Percentiles rank a stretch among this genome's conserved stretches.
Conservation (phyloP, 2,329 filamentous ascomycete genomes). For the Coniella lustricola region DNA sequence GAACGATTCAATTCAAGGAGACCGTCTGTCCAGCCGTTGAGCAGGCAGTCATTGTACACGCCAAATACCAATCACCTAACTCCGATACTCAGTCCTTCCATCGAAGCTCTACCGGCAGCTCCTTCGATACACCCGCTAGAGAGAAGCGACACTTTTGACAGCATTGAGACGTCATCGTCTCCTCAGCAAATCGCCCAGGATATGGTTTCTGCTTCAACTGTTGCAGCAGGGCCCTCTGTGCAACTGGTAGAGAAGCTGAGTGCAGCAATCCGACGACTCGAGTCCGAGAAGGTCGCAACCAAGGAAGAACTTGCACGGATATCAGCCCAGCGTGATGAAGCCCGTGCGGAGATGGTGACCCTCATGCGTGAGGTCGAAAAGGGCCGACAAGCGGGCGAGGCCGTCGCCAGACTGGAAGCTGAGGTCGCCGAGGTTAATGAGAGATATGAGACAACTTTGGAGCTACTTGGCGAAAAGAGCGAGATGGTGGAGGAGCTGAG, state of each 20-base stretch:
- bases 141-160: slow-evolving; percentile 42
- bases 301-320: slow-evolving; percentile 81
- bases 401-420: slow-evolving; percentile 57
- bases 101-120: slow-evolving; percentile 36
- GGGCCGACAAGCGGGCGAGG: slow-evolving; percentile 52
- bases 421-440: slow-evolving; percentile 63
- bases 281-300: slow-evolving; percentile 82
- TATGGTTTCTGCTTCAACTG: slow-evolving; percentile 81
- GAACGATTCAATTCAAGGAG: slow-evolving; percentile 37
- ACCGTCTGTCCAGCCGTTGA: slow-evolving; percentile 41
- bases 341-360: slow-evolving; percentile 80
- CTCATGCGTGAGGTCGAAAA: slow-evolving; percentile 82
- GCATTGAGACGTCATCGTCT: slow-evolving; percentile 49
- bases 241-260: slow-evolving; percentile 96
- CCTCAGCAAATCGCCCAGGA: slow-evolving; percentile 70
- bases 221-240: slow-evolving; percentile 83
- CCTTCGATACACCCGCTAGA: slow-evolving; percentile 39
- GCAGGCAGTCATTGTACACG: slow-evolving; percentile 34
- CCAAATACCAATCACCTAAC: slow-evolving; percentile 29
- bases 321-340: slow-evolving; percentile 81
- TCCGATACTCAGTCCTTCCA: slow-evolving; percentile 39
- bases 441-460: slow-evolving; percentile 83
- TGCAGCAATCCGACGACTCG: slow-evolving; percentile 80
- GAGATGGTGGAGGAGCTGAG: slow-evolving; percentile 87
- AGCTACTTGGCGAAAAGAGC: slow-evolving; percentile 95